phyloP scores from a whole-genome alignment of 163 green algal genomes.

The Prototheca cutis region DNA sequence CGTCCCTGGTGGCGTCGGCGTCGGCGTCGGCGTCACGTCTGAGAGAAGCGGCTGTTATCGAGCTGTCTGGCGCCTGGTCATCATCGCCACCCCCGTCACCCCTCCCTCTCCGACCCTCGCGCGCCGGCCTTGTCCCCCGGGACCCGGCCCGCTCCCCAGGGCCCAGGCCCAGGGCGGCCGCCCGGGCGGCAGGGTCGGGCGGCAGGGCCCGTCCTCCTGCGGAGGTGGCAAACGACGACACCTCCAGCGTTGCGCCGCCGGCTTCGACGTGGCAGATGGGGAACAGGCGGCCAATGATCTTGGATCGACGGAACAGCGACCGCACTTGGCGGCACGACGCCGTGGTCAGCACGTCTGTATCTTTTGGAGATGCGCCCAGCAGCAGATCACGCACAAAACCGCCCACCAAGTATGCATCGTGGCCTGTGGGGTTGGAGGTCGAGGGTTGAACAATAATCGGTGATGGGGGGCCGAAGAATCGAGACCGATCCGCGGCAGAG shows the following conservation, averaged over 20 bases:
- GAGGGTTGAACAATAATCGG: too few relatives aligned
- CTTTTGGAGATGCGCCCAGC: conserved; percentile 46
- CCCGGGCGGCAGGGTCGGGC: conserved; percentile 5
- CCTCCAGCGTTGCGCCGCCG: conserved; percentile 16
- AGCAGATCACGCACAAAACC: conserved; percentile 68
- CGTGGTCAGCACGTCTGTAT: conserved; percentile 66
- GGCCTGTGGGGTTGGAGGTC: conserved; percentile 24
- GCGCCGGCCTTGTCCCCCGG: conserved; percentile 1
- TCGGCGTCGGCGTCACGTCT: too few relatives aligned
- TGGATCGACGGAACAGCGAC: conserved; percentile 30
- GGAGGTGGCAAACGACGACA: conserved; percentile 25
- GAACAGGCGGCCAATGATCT: conserved; percentile 48
- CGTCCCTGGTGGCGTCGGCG: too few relatives aligned
- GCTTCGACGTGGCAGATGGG: conserved; percentile 41
- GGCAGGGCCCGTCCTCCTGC: conserved; percentile 8
- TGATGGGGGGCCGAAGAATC: too few relatives aligned
- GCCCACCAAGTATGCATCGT: conserved; percentile 65
- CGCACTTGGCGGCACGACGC: conserved; percentile 45
- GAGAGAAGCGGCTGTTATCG: neutral
- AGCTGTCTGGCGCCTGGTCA: neutral
- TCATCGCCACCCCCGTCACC: neutral
- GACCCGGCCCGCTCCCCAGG: neutral
- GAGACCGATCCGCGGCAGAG: too few relatives aligned
- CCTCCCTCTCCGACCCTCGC: too few relatives aligned
- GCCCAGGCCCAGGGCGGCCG: neutral